A percentile compares a stretch with the other conserved stretches of the same genome.
Conservation (phyloP, 345 rosid genomes). For the Barbarea vulgaris region DNA sequence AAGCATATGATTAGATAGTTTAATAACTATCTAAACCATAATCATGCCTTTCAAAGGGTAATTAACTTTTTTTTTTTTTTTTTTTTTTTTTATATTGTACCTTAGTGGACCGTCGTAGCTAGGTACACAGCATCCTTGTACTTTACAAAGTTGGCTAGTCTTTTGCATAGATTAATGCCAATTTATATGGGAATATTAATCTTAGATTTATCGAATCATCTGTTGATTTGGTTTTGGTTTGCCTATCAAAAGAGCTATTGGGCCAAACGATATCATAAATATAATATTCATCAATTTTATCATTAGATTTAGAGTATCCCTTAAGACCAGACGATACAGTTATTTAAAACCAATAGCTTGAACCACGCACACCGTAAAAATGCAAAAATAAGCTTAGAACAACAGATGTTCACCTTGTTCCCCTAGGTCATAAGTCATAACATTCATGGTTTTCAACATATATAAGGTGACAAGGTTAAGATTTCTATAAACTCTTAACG, state of each 20-base stretch:
- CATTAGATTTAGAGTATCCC: neutral
- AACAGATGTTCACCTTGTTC: neutral
- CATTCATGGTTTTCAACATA: slow-evolving; percentile 4
- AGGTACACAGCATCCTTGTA: slow-evolving; percentile 38
- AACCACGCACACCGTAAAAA: neutral
- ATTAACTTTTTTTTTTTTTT: slow-evolving; percentile 9
- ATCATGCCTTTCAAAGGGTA: slow-evolving; percentile 20
- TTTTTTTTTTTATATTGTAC: slow-evolving; percentile 14
- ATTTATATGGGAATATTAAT: slow-evolving; percentile 18
- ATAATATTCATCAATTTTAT: neutral
- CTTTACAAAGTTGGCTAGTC: slow-evolving; percentile 26
- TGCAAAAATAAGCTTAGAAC: neutral
- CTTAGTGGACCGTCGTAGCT: slow-evolving; percentile 39
- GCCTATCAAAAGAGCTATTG: slow-evolving; percentile 4
- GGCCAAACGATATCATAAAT: slow-evolving; percentile 3
- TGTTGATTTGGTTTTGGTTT: slow-evolving; percentile 26
- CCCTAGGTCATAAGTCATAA: neutral
- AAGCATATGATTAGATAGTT: slow-evolving; percentile 36
- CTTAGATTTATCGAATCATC: slow-evolving; percentile 33
- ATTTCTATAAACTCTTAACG: neutral
- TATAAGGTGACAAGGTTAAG: neutral
- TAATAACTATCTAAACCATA: slow-evolving; percentile 18
- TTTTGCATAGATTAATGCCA: slow-evolving; percentile 28
- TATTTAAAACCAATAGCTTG: neutral
- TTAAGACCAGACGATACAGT: neutral